Conservation (phyloP, 2,329 filamentous ascomycete species). For the Furcasterigmium furcatum region DNA sequence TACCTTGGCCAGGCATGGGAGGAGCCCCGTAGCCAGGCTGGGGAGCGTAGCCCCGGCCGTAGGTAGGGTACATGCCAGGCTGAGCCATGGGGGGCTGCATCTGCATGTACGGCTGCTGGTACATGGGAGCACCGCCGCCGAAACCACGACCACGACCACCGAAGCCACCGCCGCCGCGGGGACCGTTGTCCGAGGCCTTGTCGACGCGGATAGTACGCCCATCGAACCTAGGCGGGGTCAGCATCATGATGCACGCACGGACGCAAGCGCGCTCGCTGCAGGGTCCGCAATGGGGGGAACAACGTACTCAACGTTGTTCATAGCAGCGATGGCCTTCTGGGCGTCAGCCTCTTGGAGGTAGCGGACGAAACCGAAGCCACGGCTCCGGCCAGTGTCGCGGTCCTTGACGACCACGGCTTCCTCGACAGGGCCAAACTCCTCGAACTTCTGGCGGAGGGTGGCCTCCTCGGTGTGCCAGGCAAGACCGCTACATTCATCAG, state of each 20-base stretch:
- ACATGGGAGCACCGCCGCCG: conserved; percentile 25
- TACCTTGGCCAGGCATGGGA: conserved; percentile 28
- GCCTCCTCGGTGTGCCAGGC: conserved; percentile 96
- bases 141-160: conserved; percentile 32
- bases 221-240: conserved; percentile 67
- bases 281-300: conserved; percentile 11
- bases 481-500: conserved; percentile 65
- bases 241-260: conserved; percentile 5
- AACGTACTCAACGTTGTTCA: conserved; percentile 88
- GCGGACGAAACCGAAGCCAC: conserved; percentile 95
- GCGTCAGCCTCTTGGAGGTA: conserved; percentile 76
- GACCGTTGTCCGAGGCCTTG: conserved; percentile 81
- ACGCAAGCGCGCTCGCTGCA: too few relatives aligned
- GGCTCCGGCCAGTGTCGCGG: conserved; percentile 91
- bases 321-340: conserved; percentile 69
- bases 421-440: conserved; percentile 85
- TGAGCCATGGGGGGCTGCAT: conserved; percentile 23
- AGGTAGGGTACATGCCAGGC: conserved; percentile 35
- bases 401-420: conserved; percentile 99
- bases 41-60: conserved; percentile 41
- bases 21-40: conserved; percentile 31
- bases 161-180: conserved; percentile 56
- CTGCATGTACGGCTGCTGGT: conserved; percentile 9
- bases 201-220: conserved; percentile 93
- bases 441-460: conserved; percentile 85